These are phyloP conservation scores for Nannochloropsis gaditana DNA, from an alignment of 108 stramenopile genomes.

Conservation along the genomic window DNA sequence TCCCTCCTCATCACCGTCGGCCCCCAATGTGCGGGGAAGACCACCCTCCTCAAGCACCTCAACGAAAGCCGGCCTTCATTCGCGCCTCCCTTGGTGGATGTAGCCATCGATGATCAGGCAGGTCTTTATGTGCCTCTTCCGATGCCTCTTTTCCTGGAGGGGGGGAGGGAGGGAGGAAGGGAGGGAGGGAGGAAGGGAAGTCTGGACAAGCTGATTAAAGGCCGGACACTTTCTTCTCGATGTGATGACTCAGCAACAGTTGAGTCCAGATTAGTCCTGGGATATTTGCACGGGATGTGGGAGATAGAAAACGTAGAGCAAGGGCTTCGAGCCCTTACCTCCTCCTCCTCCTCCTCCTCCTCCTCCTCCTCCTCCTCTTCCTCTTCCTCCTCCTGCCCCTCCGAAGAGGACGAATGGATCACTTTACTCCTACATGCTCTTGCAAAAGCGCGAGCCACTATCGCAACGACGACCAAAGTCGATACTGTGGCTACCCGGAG, in stretches of 20 bases:
- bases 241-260: background rate
- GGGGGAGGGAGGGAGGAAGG: background rate
- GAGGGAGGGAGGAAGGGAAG: background rate
- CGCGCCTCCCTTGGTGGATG: background rate
- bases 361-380: constrained; percentile 21
- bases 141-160: constrained; percentile 17
- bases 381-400: background rate
- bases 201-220: background rate
- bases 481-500: background rate
- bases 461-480: background rate
- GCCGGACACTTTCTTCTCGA: background rate
- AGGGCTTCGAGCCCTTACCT: background rate
- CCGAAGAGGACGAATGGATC: background rate
- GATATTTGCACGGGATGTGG: background rate
- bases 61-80: background rate
- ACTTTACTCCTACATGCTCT: background rate
- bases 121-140: background rate
- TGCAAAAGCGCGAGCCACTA: background rate
- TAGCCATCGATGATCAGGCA: background rate
- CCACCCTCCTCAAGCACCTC: background rate
- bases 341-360: constrained; percentile 24
- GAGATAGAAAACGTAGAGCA: background rate
- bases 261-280: background rate
- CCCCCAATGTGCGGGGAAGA: background rate
- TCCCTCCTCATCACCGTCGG: constrained; percentile 11